These are phyloP conservation scores for Phytophthora tubulina DNA, from an alignment of 352 stramenopile genomes.

Conservation along the genomic window DNA sequence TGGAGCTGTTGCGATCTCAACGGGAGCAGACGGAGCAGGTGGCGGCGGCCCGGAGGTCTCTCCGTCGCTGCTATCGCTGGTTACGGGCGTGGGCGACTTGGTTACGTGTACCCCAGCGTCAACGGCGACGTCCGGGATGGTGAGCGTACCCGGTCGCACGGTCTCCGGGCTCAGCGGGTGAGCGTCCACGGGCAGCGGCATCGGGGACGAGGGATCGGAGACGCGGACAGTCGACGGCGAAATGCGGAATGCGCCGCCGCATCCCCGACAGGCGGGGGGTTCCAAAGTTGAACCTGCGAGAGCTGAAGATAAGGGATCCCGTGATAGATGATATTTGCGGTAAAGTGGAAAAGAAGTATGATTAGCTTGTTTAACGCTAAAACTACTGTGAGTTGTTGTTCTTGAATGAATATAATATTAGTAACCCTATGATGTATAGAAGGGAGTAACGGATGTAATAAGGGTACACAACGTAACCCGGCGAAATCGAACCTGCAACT, in stretches of 20 bases:
- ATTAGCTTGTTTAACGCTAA: neutral
- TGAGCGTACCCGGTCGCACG: conserved; percentile 34
- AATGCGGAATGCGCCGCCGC: conserved; percentile 28
- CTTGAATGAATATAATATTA: neutral
- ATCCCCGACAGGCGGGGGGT: conserved; percentile 20
- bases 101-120: conserved; percentile 24
- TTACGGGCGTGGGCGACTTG: conserved; percentile 38
- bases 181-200: conserved; percentile 40
- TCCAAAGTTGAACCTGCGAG: conserved; percentile 31
- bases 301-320: neutral
- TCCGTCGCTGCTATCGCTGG: conserved; percentile 40
- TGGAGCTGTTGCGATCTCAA: neutral
- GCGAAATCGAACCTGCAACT: neutral
- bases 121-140: conserved; percentile 19
- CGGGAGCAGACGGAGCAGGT: conserved; percentile 11
- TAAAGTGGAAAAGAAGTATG: too few relatives aligned
- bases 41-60: conserved; percentile 22
- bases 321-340: neutral
- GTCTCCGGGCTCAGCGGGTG: conserved; percentile 22
- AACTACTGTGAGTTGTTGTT: neutral
- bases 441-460: conserved; percentile 17
- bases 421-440: neutral
- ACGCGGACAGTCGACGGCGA: conserved; percentile 1
- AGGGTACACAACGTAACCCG: neutral
- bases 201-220: conserved; percentile 11